Evolutionary conservation across 1,139 yeast species (phyloP).

Genomic region (Candida tropicalis): DNA sequence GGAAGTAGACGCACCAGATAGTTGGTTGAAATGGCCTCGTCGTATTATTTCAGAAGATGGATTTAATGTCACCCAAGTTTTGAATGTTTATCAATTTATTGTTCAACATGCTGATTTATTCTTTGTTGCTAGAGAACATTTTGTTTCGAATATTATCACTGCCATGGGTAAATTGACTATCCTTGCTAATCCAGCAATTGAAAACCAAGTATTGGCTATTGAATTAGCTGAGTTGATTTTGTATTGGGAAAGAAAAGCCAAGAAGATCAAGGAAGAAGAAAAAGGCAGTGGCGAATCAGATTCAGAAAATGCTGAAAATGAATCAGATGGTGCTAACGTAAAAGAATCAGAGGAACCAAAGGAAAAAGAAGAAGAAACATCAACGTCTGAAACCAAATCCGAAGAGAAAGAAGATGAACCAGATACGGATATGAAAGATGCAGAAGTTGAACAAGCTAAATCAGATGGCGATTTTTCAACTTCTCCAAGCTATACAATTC

Average conservation of each 20-base stretch:
- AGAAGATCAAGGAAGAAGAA: conserved; percentile 17
- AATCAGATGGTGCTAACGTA: conserved; percentile 13
- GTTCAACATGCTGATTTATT: conserved; percentile 85
- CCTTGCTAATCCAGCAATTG: conserved; percentile 76
- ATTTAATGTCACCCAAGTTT: conserved; percentile 76
- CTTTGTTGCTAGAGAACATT: conserved; percentile 84
- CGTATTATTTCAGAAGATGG: conserved; percentile 91
- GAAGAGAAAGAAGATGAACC: conserved; percentile 12
- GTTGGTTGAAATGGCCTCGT: conserved; percentile 96
- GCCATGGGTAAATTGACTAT: conserved; percentile 93
- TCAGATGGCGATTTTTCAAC: conserved; percentile 38
- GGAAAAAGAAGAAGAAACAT: not conserved
- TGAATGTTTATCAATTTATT: conserved; percentile 88
- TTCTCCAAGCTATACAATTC: conserved; percentile 56
- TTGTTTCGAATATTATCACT: conserved; percentile 85
- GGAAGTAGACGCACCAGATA: conserved; percentile 56
- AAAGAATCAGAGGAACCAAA: conserved; percentile 9
- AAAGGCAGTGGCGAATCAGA: conserved; percentile 12
- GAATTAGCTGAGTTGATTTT: conserved; percentile 85
- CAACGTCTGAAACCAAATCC: conserved; percentile 3
- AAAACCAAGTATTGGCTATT: conserved; percentile 82
- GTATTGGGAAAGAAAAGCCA: conserved; percentile 75
- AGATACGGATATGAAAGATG: conserved; percentile 14
- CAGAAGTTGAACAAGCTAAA: conserved; percentile 4
- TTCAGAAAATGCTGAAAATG: conserved; percentile 21